A percentile compares a stretch with the other conserved stretches of the same genome.
phyloP scores from a whole-genome alignment of 2,329 filamentous ascomycete genomes.

The Penicillium sp. region DNA sequence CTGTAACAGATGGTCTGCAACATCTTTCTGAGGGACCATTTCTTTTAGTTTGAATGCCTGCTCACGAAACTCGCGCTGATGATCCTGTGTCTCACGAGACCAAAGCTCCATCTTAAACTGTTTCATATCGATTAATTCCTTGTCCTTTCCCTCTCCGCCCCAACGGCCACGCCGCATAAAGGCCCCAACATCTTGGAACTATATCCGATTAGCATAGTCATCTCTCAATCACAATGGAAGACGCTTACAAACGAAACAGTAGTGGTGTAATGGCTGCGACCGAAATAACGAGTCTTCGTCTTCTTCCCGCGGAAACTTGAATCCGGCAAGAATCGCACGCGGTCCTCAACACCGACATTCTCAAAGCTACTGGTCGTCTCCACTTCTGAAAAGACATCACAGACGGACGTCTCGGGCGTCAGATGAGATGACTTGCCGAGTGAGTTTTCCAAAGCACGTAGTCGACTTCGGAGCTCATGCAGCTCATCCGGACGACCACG shows the following conservation, averaged over 20 bases:
- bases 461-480: slow-evolving; percentile 30
- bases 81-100: slow-evolving; percentile 29
- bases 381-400: slow-evolving; percentile 17
- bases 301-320: slow-evolving; percentile 35
- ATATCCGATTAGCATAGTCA: slow-evolving; percentile 3
- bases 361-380: slow-evolving; percentile 12
- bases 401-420: slow-evolving; percentile 28
- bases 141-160: slow-evolving; percentile 18
- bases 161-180: slow-evolving; percentile 26
- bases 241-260: slow-evolving; percentile 35
- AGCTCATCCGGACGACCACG: slow-evolving; percentile 28
- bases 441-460: slow-evolving; percentile 30
- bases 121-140: slow-evolving; percentile 30
- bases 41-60: slow-evolving; percentile 32
- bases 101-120: slow-evolving; percentile 31
- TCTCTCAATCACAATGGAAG: neutral
- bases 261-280: slow-evolving; percentile 32
- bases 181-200: slow-evolving; percentile 32
- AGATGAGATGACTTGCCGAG: slow-evolving; percentile 23
- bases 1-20: slow-evolving; percentile 54
- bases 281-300: slow-evolving; percentile 31
- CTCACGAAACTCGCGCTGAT: slow-evolving; percentile 32
- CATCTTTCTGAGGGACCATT: slow-evolving; percentile 45
- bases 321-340: slow-evolving; percentile 30
- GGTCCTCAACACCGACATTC: slow-evolving; percentile 25